A percentile compares a stretch with the other conserved stretches of the same genome.
These are phyloP conservation scores for Gentiana straminea DNA, from an alignment of 257 asterid species.

Conservation along the genomic window DNA sequence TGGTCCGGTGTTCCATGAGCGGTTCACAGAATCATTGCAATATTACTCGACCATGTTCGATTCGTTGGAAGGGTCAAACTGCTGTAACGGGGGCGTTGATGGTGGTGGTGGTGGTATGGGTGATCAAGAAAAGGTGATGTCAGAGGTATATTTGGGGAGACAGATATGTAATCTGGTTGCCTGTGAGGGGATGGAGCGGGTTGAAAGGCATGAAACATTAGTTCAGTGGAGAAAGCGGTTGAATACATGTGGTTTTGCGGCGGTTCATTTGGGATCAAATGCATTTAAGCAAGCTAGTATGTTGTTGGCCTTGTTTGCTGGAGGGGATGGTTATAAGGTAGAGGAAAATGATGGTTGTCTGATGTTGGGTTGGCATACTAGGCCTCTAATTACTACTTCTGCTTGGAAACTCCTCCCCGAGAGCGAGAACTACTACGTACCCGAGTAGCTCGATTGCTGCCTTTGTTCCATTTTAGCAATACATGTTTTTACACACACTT, in stretches of 20 bases:
- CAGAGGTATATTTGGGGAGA: conserved; percentile 72
- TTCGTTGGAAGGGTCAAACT: conserved; percentile 56
- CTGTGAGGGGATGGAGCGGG: conserved; percentile 76
- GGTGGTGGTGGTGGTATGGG: conserved; percentile 29
- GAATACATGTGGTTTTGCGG: conserved; percentile 34
- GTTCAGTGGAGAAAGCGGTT: conserved; percentile 60
- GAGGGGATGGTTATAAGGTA: conserved; percentile 82
- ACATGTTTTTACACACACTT: too few species aligned
- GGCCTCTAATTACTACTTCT: conserved; percentile 82
- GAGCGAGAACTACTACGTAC: too few species aligned
- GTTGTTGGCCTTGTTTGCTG: conserved; percentile 65
- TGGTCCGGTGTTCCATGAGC: conserved; percentile 58
- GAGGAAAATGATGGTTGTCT: conserved; percentile 78
- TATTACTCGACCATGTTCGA: conserved; percentile 89
- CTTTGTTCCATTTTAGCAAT: too few species aligned
- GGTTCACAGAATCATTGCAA: conserved; percentile 71
- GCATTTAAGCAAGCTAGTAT: conserved; percentile 80
- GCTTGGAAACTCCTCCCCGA: conserved; percentile 51
- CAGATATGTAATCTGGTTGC: conserved; percentile 93
- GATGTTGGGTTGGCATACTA: conserved; percentile 92
- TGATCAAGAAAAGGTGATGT: conserved; percentile 71
- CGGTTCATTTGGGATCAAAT: conserved; percentile 76
- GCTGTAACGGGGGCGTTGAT: conserved; percentile 21
- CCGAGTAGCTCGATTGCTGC: too few species aligned
- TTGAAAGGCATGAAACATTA: conserved; percentile 84